Evolutionary conservation across 345 rosid genomes (phyloP), one percentile per base, ranked within the genome.

Genomic region (Eutrema japonicum): DNA sequence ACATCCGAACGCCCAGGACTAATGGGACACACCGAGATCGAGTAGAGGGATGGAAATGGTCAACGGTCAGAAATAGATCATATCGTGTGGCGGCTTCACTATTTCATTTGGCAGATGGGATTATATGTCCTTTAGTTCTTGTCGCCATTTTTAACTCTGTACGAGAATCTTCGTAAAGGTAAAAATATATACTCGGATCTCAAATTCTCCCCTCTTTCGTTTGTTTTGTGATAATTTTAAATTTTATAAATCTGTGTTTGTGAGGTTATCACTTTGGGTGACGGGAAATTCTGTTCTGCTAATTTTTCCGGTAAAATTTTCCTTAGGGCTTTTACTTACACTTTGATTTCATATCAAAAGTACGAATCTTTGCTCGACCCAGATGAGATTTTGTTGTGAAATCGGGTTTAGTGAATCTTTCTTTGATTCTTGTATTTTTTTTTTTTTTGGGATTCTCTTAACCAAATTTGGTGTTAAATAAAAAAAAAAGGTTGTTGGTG

Each of bases 51-150:
- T 66, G 60, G 51, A 66, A 38, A 27, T 37, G 10, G 51, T 50
- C 71, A 51, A 68, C 52, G 72, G 63, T 14, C 72, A 68, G 52
- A 30, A 68, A 10, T 42, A 16, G 46, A 54, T 53, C 62, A 41
- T 42, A 10, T 52, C 6, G 26, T 50, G 3, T 51, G 58, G 59
- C 58, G 59, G 60, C 59, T 64, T 41, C 36, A 5, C 18, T 38
- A 40, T 3, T 4, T 38, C 2, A 7, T 36, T 36, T 38, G 10
- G 27, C 3, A 27, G 11, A 6, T 45, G 4, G 53, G 45, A 12
- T 37, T 37, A 7, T 8, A 7, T 6, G 4, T 55, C 41, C 10
- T 38, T 38, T 38, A 38, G 11, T 38, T 18, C 47, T 58, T 10
- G 38, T 38, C 16, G 7, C 64, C 11, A 14, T 14, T 47, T 64